Evolutionary conservation across 805 yeast species (phyloP).

Genomic region (Starmerella geochares): DNA sequence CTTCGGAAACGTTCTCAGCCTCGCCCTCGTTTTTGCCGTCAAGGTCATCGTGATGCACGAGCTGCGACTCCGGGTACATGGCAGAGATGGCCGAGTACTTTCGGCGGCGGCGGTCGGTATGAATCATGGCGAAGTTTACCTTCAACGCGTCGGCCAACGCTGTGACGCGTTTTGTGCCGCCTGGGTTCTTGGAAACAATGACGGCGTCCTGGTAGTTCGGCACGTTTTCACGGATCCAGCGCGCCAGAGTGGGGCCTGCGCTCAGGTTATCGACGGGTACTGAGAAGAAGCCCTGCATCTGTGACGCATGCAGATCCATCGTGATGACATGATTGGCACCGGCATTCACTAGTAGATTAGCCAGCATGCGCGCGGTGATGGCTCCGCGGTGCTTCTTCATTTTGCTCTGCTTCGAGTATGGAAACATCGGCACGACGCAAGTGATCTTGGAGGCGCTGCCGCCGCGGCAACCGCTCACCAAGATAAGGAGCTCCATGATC

Average conservation of each 20-base stretch:
- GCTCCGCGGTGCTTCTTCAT: constrained; percentile 99
- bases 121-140: constrained; percentile 97
- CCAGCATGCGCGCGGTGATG: constrained; percentile 93
- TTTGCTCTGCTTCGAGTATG: constrained; percentile 92
- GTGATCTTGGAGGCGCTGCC: constrained; percentile 97
- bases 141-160: constrained; percentile 94
- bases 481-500: constrained; percentile 87
- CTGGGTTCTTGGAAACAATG: constrained; percentile 97
- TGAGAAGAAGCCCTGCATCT: constrained; percentile 97
- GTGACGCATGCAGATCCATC: constrained; percentile 93
- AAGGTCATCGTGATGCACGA: constrained; percentile 21
- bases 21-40: constrained; percentile 17
- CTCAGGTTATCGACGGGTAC: constrained; percentile 94
- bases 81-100: constrained; percentile 41
- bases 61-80: constrained; percentile 24
- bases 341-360: constrained; percentile 89
- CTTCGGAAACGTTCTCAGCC: constrained; percentile 11
- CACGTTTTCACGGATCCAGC: constrained; percentile 89
- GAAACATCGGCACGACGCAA: constrained; percentile 95
- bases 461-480: constrained; percentile 91
- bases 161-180: constrained; percentile 96
- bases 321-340: constrained; percentile 98
- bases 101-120: constrained; percentile 89
- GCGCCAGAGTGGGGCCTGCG: constrained; percentile 92
- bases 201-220: constrained; percentile 80